Base-by-base conservation (phyloP, 208 protist genomes). In the Crithidia fasciculata region DNA sequence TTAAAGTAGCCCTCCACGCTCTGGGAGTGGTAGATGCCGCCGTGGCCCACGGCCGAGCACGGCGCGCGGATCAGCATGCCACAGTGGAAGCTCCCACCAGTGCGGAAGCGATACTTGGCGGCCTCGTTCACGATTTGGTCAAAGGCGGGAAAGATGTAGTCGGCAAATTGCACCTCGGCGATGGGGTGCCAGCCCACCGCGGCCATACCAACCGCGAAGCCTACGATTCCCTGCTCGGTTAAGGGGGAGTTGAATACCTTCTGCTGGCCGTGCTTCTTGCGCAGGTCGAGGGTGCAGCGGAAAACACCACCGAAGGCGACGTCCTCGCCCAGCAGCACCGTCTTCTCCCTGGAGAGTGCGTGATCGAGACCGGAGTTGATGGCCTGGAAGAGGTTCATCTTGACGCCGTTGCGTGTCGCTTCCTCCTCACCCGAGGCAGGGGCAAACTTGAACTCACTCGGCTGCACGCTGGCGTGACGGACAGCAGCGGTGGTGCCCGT, bases 121-220 rank as follows among this genome's bases (percentile, higher is more conserved):
- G 98, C 98, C 83, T 99, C 98, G 86, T 99, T 99, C 13, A 99
- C 95, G 76, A 99, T 98, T 86, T 99, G 98, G 72, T 99, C 98
- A 82, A 99, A 99, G 5, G 98, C 98, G 28, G 98, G 98, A 74
- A 99, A 99, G 56, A 99, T 99, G 86, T 99, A 99, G 85, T 99
- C 98, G 5, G 98, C 98, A 82, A 99, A 99, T 81, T 99, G 98
- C 49, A 99, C 98, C 82, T 99, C 98, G 8, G 98, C 98, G 45
- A 99, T 98, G 37, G 98, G 93, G 6, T 88, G 76, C 84, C 86
- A 94, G 41, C 91, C 91, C 18, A 92, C 86, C 2, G 88, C 73
- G n/a, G 91, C 91, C 87, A 96, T 88, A 72, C 98, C 98, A 72
- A 99, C 97, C n/a, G 92, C 98, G 80, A 99, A 99, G 40, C 98